Conservation (phyloP, 2,329 filamentous ascomycete genomes). For the Cladosporium velox region DNA sequence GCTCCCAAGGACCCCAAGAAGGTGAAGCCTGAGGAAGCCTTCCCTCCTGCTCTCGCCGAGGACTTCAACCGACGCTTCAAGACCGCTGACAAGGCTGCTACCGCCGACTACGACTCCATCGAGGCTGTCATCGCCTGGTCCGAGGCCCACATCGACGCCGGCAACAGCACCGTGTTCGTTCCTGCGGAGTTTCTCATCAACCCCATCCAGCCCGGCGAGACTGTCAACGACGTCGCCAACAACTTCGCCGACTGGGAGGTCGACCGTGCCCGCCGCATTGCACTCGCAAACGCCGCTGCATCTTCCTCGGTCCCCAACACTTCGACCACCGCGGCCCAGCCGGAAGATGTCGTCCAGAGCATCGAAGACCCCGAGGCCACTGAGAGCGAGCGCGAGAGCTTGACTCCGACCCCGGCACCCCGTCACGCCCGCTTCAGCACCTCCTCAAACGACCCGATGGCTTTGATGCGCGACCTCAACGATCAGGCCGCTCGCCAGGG, state of each 20-base stretch:
- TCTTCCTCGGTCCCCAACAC: background rate
- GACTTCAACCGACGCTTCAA: constrained; percentile 24
- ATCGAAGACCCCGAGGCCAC: constrained; percentile 25
- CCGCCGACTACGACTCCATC: constrained; percentile 28
- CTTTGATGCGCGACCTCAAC: constrained; percentile 6
- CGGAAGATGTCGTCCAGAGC: background rate
- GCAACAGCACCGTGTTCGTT: constrained; percentile 30
- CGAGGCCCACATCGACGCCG: constrained; percentile 24
- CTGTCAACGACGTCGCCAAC: constrained; percentile 24
- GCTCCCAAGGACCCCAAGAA: constrained; percentile 25
- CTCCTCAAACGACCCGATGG: background rate
- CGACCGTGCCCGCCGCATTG: background rate
- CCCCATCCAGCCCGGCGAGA: constrained; percentile 26
- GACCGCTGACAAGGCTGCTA: constrained; percentile 24
- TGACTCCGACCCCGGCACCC: background rate
- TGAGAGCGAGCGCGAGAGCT: constrained; percentile 36
- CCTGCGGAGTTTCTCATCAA: constrained; percentile 37
- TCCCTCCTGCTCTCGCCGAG: constrained; percentile 28
- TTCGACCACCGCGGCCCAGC: background rate
- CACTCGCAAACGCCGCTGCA: background rate
- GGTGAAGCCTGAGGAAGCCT: constrained; percentile 24
- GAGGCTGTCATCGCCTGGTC: constrained; percentile 31
- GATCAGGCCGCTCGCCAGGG: background rate
- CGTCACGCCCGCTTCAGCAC: background rate
- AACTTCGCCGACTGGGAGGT: constrained; percentile 32